Evolutionary conservation across 192 early-diverging fungal genomes (phyloP).

Genomic region (Chytriomyces sp.): DNA sequence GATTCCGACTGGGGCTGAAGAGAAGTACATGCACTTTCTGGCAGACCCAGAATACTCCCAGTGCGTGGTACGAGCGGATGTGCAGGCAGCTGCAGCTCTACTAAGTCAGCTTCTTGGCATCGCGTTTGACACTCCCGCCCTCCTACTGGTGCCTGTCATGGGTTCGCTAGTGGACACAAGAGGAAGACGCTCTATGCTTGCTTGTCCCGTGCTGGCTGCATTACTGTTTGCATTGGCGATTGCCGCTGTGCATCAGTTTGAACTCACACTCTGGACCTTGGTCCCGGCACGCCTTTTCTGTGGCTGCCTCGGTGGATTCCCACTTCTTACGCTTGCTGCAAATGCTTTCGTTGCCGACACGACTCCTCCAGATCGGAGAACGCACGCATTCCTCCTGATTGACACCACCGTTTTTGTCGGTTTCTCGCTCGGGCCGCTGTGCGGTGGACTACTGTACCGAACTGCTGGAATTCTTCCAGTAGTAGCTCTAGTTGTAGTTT

Average conservation of each 20-base stretch:
- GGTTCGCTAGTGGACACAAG: constrained; percentile 12
- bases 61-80: constrained; percentile 10
- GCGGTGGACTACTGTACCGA: constrained; percentile 38
- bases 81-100: neutral
- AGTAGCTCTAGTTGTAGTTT: too few species aligned
- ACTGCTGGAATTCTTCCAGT: too few species aligned
- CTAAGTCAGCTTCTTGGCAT: constrained; percentile 11
- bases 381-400: constrained; percentile 11
- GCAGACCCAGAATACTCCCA: constrained; percentile 6
- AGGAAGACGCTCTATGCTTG: constrained; percentile 12
- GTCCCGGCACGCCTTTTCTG: constrained; percentile 31
- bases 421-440: constrained; percentile 42
- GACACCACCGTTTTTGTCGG: constrained; percentile 35
- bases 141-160: constrained; percentile 14
- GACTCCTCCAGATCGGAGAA: neutral
- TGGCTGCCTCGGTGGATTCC: constrained; percentile 42
- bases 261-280: constrained; percentile 40
- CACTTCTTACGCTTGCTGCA: constrained; percentile 13
- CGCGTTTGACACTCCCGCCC: constrained; percentile 1
- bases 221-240: constrained; percentile 25
- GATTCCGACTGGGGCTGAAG: neutral
- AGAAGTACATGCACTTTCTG: neutral
- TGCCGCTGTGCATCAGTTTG: constrained; percentile 28
- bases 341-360: constrained; percentile 16
- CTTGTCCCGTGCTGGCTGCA: constrained; percentile 28